Evolutionary conservation across 179 eudicot genomes (phyloP).

Genomic region (Heliamphora pulchella): DNA sequence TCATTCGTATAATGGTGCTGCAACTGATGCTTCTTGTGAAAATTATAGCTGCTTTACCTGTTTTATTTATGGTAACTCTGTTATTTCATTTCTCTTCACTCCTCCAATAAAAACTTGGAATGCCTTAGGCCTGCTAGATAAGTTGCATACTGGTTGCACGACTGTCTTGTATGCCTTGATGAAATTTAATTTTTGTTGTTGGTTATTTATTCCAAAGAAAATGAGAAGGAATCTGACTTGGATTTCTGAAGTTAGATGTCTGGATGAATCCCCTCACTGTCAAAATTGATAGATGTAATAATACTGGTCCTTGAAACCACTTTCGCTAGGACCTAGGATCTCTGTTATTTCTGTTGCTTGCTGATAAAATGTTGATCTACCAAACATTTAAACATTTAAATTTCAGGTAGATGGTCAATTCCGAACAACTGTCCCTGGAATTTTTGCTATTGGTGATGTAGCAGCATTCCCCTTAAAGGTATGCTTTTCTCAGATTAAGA

Average conservation of each 20-base stretch:
- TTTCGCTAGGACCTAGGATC: background rate
- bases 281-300: background rate
- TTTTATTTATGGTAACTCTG: background rate
- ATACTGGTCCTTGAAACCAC: background rate
- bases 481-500: constrained; percentile 6
- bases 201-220: background rate
- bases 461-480: constrained; percentile 91
- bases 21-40: background rate
- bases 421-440: constrained; percentile 64
- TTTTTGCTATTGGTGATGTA: constrained; percentile 90
- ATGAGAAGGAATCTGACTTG: background rate
- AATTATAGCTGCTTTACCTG: background rate
- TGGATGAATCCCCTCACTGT: background rate
- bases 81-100: background rate
- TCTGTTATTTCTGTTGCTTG: background rate
- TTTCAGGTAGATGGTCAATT: constrained; percentile 88
- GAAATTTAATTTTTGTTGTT: background rate
- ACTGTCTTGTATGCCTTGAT: background rate
- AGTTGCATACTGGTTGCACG: background rate
- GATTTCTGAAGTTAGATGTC: background rate
- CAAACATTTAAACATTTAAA: background rate
- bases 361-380: background rate
- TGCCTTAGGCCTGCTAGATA: background rate
- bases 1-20: background rate
- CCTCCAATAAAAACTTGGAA: background rate